These are phyloP conservation scores for Fusarium dlaminii DNA, from an alignment of 2,329 filamentous ascomycete species.

Conservation along the genomic window DNA sequence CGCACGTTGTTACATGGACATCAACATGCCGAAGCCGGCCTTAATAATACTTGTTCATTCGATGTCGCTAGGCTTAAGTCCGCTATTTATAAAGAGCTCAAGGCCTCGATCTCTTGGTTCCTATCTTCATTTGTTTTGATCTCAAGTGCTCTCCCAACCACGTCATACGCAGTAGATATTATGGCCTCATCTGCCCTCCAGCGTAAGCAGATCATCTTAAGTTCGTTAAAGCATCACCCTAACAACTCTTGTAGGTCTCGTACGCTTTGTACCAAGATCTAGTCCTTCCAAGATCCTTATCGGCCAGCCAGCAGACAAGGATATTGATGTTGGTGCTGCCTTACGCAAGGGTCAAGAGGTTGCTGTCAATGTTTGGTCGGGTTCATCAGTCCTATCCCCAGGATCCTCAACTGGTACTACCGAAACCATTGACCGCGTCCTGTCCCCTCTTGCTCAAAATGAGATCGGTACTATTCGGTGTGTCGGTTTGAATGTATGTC, in stretches of 20 bases:
- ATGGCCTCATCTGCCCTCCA: slow-evolving; percentile 39
- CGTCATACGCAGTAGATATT: background rate
- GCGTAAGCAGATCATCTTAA: slow-evolving; percentile 16
- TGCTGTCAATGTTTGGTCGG: slow-evolving; percentile 64
- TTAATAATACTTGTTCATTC: background rate
- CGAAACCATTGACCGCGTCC: slow-evolving; percentile 57
- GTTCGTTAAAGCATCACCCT: background rate
- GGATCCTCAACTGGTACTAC: slow-evolving; percentile 60
- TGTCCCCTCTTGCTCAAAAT: slow-evolving; percentile 53
- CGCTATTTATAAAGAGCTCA: slow-evolving; percentile 22
- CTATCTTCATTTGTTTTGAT: background rate
- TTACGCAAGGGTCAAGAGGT: slow-evolving; percentile 66
- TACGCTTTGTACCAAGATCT: slow-evolving; percentile 66
- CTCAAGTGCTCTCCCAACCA: background rate
- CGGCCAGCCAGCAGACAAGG: slow-evolving; percentile 63
- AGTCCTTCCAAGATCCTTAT: slow-evolving; percentile 60
- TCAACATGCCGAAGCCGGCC: slow-evolving; percentile 28
- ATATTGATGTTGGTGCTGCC: slow-evolving; percentile 66
- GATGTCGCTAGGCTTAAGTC: background rate
- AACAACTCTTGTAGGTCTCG: slow-evolving; percentile 56
- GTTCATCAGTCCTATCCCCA: slow-evolving; percentile 64
- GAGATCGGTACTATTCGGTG: slow-evolving; percentile 66
- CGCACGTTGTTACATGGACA: slow-evolving; percentile 9
- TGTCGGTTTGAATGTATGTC: slow-evolving; percentile 64
- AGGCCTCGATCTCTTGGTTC: background rate